Percentiles rank a stretch among this genome's conserved stretches.
Evolutionary conservation across 768 basidiomycete species (phyloP).

Genomic region (Glaciozyma antarctica): DNA sequence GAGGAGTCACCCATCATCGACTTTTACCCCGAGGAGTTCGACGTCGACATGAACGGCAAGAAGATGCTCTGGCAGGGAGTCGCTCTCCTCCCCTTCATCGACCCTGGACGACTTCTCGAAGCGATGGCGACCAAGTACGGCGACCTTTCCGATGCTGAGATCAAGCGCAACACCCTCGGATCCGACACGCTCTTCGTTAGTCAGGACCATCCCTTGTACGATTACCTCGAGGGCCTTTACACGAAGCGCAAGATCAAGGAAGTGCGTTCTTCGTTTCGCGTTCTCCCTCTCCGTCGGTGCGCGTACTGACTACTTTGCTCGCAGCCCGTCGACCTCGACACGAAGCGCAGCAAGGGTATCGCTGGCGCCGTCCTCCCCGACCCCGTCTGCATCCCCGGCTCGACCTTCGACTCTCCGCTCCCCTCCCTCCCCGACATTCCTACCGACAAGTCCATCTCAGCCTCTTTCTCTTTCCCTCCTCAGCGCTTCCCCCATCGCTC

Average conservation of each 20-base stretch:
- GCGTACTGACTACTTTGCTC: background rate
- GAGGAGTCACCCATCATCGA: constrained; percentile 86
- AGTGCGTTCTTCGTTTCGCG: constrained; percentile 45
- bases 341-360: constrained; percentile 62
- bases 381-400: constrained; percentile 80
- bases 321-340: constrained; percentile 67
- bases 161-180: constrained; percentile 74
- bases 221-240: constrained; percentile 78
- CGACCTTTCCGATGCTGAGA: constrained; percentile 67
- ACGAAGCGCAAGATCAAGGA: constrained; percentile 74
- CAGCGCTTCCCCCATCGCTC: constrained; percentile 79
- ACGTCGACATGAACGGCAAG: constrained; percentile 99
- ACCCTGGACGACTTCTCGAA: constrained; percentile 66
- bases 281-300: constrained; percentile 1
- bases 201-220: constrained; percentile 75
- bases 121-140: constrained; percentile 59
- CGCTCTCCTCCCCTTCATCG: constrained; percentile 89
- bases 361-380: constrained; percentile 71
- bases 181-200: constrained; percentile 70
- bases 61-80: constrained; percentile 99
- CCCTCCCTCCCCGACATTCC: constrained; percentile 63
- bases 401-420: constrained; percentile 75
- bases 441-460: constrained; percentile 79
- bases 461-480: constrained; percentile 76
- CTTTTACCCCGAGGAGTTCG: constrained; percentile 78